Conservation (phyloP, 257 asterid species). For the Solanum pennellii region DNA sequence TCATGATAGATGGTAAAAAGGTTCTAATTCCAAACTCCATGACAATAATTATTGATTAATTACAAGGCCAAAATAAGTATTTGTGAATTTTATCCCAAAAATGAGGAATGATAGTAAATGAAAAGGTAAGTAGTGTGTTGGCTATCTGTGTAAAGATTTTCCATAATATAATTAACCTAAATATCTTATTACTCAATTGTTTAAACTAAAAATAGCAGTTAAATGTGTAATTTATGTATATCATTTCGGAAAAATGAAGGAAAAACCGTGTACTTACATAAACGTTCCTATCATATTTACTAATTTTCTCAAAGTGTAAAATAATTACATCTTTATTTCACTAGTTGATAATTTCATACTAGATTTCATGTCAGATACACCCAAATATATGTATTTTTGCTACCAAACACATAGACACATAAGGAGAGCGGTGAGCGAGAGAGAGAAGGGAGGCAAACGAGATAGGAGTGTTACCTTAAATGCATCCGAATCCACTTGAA, state of each 20-base stretch:
- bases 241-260: not conserved
- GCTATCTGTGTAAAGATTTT: not conserved
- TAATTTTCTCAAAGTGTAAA: too few species aligned
- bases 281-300: too few species aligned
- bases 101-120: not conserved
- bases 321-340: too few species aligned
- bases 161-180: not conserved
- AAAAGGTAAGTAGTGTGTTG: rapidly evolving
- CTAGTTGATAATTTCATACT: too few species aligned
- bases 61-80: not conserved
- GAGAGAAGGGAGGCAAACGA: not conserved
- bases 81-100: not conserved
- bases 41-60: not conserved
- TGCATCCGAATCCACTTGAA: not conserved
- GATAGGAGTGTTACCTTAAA: not conserved
- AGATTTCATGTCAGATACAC: not conserved
- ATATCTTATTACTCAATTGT: not conserved
- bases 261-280: not conserved
- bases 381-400: not conserved
- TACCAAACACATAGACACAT: not conserved
- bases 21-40: not conserved
- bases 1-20: not conserved
- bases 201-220: not conserved
- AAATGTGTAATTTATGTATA: not conserved
- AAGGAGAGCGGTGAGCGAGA: too few species aligned